Base-by-base conservation (phyloP, 75 land plant species). In the Azolla pinnata region DNA sequence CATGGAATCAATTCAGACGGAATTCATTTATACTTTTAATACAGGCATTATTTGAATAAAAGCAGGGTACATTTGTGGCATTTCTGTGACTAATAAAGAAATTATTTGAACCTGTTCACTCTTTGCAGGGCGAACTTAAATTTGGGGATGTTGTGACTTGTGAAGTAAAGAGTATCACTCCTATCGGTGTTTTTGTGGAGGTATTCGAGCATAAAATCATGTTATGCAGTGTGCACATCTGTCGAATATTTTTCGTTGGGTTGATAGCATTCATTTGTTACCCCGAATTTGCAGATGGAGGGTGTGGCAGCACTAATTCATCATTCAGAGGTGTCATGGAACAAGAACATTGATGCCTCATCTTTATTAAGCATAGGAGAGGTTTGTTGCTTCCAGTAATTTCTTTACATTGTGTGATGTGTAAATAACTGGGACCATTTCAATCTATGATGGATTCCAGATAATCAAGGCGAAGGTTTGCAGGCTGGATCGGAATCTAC, bases 141-240 rank as follows among this genome's bases (percentile, higher is more conserved):
- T 45, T 68, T 5, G 70, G 70, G 4, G 70, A 68, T 38, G 64
- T 61, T 21, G 70, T 68, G 45, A 28, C 29, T 29, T 68, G 70
- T 38, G 29, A 49, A 34, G 63, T 68, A 44, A 68, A 61, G 64
- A 68, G 56, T 40, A 60, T 68, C 42, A 68, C 70, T 19, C 44
- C 61, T 30, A 60, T 60, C 34, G 70, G 70, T 53, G 70, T 62
- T n/a, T 68, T 68, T 68, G 70, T 68, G 33, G 64, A 68, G 70
- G 70, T 67, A n/a, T n/a, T n/a, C n/a, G n/a, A n/a, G n/a, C n/a
- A n/a, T n/a, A n/a, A n/a, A n/a, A n/a, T n/a, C n/a, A n/a, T n/a
- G n/a, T n/a, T n/a, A n/a, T n/a, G n/a, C n/a, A n/a, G n/a, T n/a
- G n/a, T n/a, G n/a, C n/a, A n/a, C n/a, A n/a, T n/a, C n/a, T n/a